phyloP scores from a whole-genome alignment of 352 stramenopile genomes.

The Phytopythium mirpurense region DNA sequence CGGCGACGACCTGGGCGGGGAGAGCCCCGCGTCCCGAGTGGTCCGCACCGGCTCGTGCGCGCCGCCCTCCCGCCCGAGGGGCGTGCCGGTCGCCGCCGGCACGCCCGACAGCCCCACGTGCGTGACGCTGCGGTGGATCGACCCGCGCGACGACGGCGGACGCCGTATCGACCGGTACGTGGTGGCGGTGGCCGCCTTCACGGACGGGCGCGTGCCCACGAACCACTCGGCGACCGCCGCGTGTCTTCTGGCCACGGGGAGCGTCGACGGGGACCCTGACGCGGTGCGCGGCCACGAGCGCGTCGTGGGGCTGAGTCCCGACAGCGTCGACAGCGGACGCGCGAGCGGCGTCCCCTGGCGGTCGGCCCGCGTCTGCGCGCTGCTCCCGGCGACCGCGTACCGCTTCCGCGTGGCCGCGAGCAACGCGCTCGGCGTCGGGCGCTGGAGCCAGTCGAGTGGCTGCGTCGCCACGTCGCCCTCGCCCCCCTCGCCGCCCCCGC shows the following conservation, averaged over 20 bases:
- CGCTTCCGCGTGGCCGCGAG: conserved; percentile 59
- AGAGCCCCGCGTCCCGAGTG: conserved; percentile 42
- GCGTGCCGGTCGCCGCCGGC: conserved; percentile 24
- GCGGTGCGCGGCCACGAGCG: conserved; percentile 19
- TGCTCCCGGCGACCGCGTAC: conserved; percentile 37
- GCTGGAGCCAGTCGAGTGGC: conserved; percentile 43
- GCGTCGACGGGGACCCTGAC: neutral
- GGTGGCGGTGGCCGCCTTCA: conserved; percentile 9
- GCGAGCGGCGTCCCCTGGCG: conserved; percentile 17
- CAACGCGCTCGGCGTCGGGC: conserved; percentile 48
- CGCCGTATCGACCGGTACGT: conserved; percentile 40
- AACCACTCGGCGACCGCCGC: neutral
- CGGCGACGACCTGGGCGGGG: conserved; percentile 40
- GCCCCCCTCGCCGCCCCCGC: neutral
- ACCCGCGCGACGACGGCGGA: conserved; percentile 47
- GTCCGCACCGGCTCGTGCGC: conserved; percentile 36
- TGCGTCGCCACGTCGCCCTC: conserved; percentile 10
- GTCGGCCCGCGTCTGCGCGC: conserved; percentile 32
- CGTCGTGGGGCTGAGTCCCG: conserved; percentile 21
- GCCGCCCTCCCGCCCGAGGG: conserved; percentile 29
- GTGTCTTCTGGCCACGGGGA: conserved; percentile 1
- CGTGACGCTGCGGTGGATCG: conserved; percentile 50
- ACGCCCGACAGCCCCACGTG: conserved; percentile 19
- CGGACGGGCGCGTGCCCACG: neutral
- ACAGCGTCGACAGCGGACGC: neutral